These are phyloP conservation scores for Brassica carinata DNA, from an alignment of 345 rosid genomes.

Conservation along the genomic window DNA sequence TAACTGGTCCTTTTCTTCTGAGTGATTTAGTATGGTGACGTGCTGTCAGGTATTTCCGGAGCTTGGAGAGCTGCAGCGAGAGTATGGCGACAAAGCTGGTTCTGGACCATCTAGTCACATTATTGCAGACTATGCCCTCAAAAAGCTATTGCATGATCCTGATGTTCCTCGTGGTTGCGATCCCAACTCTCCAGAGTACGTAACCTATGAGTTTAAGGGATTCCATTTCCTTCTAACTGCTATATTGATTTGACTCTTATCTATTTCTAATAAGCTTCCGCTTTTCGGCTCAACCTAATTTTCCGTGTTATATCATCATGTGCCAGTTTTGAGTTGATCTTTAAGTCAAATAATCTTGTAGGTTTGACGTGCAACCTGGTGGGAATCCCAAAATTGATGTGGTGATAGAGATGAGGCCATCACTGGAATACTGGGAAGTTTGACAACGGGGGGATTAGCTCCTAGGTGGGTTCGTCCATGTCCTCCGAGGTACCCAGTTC, in stretches of 20 bases:
- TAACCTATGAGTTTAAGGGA: constrained; percentile 22
- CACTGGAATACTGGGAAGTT: constrained; percentile 53
- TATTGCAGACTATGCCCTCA: constrained; percentile 49
- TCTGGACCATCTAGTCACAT: constrained; percentile 50
- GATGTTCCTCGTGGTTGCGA: constrained; percentile 78
- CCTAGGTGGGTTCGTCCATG: constrained; percentile 85
- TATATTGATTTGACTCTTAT: constrained; percentile 9
- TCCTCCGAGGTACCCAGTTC: constrained; percentile 83
- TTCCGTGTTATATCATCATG: background rate
- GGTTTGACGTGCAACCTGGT: constrained; percentile 87
- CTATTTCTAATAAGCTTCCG: constrained; percentile 18
- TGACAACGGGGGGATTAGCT: constrained; percentile 56
- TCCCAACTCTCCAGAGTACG: constrained; percentile 80
- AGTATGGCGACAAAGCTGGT: constrained; percentile 54
- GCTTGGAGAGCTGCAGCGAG: constrained; percentile 71
- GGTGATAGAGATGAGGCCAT: constrained; percentile 84
- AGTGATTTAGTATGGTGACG: constrained; percentile 20
- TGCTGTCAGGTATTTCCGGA: constrained; percentile 64
- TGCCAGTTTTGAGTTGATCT: constrained; percentile 25
- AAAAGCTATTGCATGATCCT: constrained; percentile 75
- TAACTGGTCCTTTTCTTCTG: constrained; percentile 1
- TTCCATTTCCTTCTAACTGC: constrained; percentile 16
- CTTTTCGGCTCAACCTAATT: constrained; percentile 8
- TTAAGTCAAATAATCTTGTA: constrained; percentile 37
- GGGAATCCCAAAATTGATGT: constrained; percentile 69